Evolutionary conservation across 1,284 basidiomycete genomes (phyloP).

Genomic region (Irpex sp.): DNA sequence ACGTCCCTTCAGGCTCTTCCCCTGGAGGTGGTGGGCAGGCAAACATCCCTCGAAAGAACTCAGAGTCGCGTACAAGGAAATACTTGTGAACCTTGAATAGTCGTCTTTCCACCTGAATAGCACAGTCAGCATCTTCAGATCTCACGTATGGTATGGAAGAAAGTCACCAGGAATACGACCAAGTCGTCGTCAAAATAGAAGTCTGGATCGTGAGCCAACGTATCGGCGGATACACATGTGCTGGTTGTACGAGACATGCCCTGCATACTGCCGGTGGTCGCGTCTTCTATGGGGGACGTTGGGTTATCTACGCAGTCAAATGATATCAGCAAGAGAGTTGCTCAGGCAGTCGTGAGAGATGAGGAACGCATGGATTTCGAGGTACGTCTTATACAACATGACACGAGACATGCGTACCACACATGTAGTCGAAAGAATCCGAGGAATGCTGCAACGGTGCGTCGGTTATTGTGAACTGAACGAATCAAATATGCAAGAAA

Average conservation of each 20-base stretch:
- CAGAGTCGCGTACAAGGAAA: constrained; percentile 29
- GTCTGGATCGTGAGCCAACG: constrained; percentile 1
- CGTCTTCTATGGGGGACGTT: background rate
- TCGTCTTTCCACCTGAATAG: constrained; percentile 24
- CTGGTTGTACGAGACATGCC: background rate
- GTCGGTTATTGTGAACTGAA: background rate
- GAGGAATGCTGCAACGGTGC: background rate
- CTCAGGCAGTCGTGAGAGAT: background rate
- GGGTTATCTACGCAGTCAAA: background rate
- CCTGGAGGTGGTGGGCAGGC: constrained; percentile 4
- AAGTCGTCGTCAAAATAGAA: constrained; percentile 11
- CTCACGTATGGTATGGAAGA: background rate
- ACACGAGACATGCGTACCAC: constrained; percentile 1
- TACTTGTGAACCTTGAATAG: constrained; percentile 31
- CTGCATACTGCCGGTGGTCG: background rate
- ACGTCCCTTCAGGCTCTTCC: constrained; percentile 8
- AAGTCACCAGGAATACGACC: constrained; percentile 6
- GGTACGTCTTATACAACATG: background rate
- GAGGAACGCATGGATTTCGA: background rate
- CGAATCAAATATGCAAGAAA: background rate
- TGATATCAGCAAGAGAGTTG: no score
- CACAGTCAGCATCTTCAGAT: background rate
- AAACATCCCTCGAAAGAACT: constrained; percentile 30
- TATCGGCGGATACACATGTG: background rate
- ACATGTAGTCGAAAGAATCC: background rate